phyloP scores from a whole-genome alignment of 1,284 basidiomycete genomes.

The Salmacisia buchloeana region DNA sequence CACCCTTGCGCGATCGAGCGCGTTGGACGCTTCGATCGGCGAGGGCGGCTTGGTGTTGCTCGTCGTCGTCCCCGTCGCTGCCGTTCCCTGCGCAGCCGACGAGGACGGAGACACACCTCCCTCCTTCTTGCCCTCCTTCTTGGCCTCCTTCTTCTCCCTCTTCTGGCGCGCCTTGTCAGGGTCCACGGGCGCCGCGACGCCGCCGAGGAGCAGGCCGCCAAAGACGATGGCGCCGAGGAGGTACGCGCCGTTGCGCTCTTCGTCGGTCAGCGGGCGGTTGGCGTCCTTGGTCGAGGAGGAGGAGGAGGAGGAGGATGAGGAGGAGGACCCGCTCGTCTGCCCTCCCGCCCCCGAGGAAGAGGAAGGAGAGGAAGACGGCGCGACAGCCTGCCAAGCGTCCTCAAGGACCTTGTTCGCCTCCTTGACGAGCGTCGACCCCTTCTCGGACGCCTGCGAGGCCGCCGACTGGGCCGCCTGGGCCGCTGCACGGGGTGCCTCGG shows the following conservation, averaged over 20 bases:
- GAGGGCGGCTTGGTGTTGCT: too few species aligned
- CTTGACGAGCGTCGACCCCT: neutral
- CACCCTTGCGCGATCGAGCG: too few species aligned
- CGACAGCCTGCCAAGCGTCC: neutral
- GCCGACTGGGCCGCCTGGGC: neutral
- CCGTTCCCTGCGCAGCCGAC: neutral
- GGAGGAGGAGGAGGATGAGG: constrained; percentile 9
- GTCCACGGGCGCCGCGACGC: constrained; percentile 46
- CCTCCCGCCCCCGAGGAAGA: neutral
- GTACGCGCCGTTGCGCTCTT: constrained; percentile 60
- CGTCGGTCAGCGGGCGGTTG: constrained; percentile 55
- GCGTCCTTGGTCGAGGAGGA: constrained; percentile 18
- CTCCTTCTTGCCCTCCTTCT: neutral
- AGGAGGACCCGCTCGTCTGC: constrained; percentile 13
- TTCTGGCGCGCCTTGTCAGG: neutral
- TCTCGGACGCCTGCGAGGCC: too few species aligned
- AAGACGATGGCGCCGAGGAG: constrained; percentile 58
- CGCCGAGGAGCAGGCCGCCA: constrained; percentile 58
- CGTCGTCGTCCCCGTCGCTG: too few species aligned
- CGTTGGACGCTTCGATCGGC: too few species aligned
- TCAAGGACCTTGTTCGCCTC: neutral
- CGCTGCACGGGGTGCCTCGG: too few species aligned
- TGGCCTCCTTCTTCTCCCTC: constrained; percentile 2
- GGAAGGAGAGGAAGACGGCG: constrained; percentile 13
- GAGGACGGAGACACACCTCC: neutral